These are phyloP conservation scores for Sporothrix curviconia DNA, from an alignment of 2,329 filamentous ascomycete genomes.

Conservation along the genomic window DNA sequence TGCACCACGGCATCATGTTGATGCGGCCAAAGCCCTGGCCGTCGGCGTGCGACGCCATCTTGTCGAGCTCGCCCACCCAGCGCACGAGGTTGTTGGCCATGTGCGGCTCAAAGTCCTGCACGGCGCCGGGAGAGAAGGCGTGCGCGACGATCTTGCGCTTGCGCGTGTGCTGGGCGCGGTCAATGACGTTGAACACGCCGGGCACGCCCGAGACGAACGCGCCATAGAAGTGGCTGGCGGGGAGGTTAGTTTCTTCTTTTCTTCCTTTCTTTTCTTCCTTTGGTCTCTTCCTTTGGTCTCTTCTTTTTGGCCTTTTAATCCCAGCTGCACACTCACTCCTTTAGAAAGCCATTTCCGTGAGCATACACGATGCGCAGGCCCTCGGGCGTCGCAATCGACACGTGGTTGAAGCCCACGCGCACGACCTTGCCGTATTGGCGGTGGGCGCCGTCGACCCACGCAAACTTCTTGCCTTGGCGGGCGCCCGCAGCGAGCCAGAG, in stretches of 20 bases:
- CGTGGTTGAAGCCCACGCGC: slow-evolving; percentile 18
- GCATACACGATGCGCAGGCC: slow-evolving; percentile 16
- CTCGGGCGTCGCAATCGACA: slow-evolving; percentile 15
- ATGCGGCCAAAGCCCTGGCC: slow-evolving; percentile 5
- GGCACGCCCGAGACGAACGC: slow-evolving; percentile 18
- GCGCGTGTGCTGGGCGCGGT: slow-evolving; percentile 59
- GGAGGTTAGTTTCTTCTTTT: neutral
- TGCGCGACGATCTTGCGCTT: slow-evolving; percentile 65
- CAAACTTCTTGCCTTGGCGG: slow-evolving; percentile 13
- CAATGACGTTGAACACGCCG: slow-evolving; percentile 59
- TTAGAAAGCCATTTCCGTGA: slow-evolving; percentile 18
- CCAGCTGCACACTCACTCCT: slow-evolving; percentile 11
- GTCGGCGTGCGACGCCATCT: neutral
- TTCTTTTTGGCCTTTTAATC: no score
- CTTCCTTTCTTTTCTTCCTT: no score
- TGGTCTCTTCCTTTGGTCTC: no score
- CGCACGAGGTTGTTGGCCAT: slow-evolving; percentile 15
- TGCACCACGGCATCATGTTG: slow-evolving; percentile 24
- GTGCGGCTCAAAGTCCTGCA: slow-evolving; percentile 18
- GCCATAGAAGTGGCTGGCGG: slow-evolving; percentile 15
- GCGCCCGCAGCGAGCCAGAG: slow-evolving; percentile 14
- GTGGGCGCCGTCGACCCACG: slow-evolving; percentile 15
- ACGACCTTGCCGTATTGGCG: slow-evolving; percentile 17
- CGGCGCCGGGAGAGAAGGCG: slow-evolving; percentile 42
- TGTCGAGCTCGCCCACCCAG: slow-evolving; percentile 15